Conservation (phyloP, 2,329 filamentous ascomycete genomes). For the Trichoderma sp. region DNA sequence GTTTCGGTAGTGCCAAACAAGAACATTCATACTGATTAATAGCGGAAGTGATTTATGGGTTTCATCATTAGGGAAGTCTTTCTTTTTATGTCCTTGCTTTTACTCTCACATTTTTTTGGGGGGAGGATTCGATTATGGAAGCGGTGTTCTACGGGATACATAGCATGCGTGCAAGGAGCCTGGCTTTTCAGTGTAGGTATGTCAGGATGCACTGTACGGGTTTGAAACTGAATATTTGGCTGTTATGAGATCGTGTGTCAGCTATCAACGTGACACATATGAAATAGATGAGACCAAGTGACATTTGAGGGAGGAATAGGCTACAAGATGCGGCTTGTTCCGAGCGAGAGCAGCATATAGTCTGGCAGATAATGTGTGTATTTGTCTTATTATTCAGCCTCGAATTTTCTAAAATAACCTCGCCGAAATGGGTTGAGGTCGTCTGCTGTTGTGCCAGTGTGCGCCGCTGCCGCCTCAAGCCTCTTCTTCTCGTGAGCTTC, state of each 20-base stretch:
- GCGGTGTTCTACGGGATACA: slow-evolving; percentile 17
- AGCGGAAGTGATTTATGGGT: not conserved
- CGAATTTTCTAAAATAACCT: slow-evolving; percentile 57
- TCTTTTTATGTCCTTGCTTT: not conserved
- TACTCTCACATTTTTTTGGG: not conserved
- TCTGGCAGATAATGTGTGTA: not conserved
- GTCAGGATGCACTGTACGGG: slow-evolving; percentile 11
- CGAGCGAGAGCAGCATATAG: not conserved
- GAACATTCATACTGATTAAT: not conserved
- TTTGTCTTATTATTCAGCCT: slow-evolving; percentile 26
- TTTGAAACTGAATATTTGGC: slow-evolving; percentile 10
- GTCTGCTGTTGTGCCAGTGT: slow-evolving; percentile 50
- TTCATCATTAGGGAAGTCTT: not conserved
- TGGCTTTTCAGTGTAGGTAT: slow-evolving; percentile 15
- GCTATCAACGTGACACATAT: slow-evolving; percentile 7
- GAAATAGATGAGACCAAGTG: slow-evolving; percentile 2
- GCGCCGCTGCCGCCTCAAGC: slow-evolving; percentile 24
- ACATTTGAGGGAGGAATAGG: not conserved
- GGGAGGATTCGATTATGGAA: not conserved
- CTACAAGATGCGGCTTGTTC: not conserved
- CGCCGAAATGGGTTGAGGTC: slow-evolving; percentile 60
- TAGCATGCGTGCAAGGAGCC: slow-evolving; percentile 17
- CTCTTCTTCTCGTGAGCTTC: slow-evolving; percentile 33
- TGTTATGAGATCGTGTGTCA: not conserved
- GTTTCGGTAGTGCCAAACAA: slow-evolving; percentile 50